A percentile compares a stretch with the other conserved stretches of the same genome.
Conservation (phyloP, 495 filamentous ascomycete genomes). For the Neurospora sp. region DNA sequence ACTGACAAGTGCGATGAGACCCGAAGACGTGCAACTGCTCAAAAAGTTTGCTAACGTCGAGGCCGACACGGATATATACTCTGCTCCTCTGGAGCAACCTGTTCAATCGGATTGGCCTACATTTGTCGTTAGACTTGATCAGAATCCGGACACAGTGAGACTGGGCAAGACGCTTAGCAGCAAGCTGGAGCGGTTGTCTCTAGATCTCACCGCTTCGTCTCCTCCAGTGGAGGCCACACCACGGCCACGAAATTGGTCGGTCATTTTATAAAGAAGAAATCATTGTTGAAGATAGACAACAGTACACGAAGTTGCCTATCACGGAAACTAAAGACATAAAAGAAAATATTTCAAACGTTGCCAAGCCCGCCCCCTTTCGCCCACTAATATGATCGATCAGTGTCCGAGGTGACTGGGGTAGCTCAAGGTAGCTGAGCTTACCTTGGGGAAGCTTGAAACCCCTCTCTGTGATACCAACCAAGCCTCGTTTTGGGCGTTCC, state of each 20-base stretch:
- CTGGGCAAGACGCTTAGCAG: conserved; percentile 6
- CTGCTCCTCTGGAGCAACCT: conserved; percentile 14
- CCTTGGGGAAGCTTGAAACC: not conserved
- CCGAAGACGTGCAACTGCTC: conserved; percentile 14
- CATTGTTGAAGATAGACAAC: not conserved
- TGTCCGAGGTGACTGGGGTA: not conserved
- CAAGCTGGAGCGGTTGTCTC: conserved; percentile 4
- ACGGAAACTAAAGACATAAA: not conserved
- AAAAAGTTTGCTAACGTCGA: conserved; percentile 13
- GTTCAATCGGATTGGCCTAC: conserved; percentile 16
- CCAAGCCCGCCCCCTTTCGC: not conserved
- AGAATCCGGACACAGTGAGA: conserved; percentile 4
- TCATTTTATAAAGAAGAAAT: not conserved
- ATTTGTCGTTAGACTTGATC: conserved; percentile 9
- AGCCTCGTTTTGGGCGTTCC: not conserved
- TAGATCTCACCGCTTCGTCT: conserved; percentile 4
- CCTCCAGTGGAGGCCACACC: not conserved
- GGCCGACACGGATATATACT: conserved; percentile 3
- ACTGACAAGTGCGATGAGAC: conserved; percentile 12
- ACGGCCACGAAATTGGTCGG: not conserved
- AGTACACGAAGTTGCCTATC: not conserved
- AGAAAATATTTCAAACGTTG: not conserved
- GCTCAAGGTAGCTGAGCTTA: not conserved
- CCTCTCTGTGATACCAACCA: not conserved
- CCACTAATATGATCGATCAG: not conserved